phyloP scores from a whole-genome alignment of 2,329 filamentous ascomycete species.

The Calonectria hawksworthii region DNA sequence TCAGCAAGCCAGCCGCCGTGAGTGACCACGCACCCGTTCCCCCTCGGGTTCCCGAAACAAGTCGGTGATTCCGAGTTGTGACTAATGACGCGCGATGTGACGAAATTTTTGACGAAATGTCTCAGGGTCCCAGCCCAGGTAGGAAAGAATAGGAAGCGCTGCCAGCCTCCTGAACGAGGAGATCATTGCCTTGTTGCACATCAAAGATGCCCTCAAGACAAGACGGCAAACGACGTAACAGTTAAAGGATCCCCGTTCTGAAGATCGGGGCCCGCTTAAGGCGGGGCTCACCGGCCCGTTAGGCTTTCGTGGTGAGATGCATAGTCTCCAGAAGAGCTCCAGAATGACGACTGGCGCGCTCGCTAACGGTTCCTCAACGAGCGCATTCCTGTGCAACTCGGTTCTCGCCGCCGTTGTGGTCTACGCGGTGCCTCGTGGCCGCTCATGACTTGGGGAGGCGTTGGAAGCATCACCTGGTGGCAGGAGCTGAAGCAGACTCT shows the following conservation, averaged over 20 bases:
- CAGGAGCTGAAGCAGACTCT: background rate
- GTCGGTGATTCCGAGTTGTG: conserved; percentile 35
- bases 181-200: conserved; percentile 23
- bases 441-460: conserved; percentile 4
- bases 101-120: conserved; percentile 13
- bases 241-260: conserved; percentile 34
- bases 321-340: conserved; percentile 34
- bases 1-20: conserved; percentile 16
- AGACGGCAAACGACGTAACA: conserved; percentile 27
- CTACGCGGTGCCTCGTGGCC: background rate
- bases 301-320: conserved; percentile 31
- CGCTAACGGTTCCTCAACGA: conserved; percentile 25
- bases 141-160: background rate
- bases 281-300: conserved; percentile 41
- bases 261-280: conserved; percentile 41
- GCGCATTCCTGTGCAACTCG: conserved; percentile 23
- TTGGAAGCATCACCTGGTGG: background rate
- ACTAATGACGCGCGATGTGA: conserved; percentile 21
- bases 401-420: conserved; percentile 13
- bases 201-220: conserved; percentile 7
- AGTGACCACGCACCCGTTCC: conserved; percentile 13
- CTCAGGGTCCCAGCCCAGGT: conserved; percentile 4
- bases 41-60: conserved; percentile 33
- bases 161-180: background rate
- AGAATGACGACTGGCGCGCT: conserved; percentile 42